phyloP scores from a whole-genome alignment of 495 filamentous ascomycete genomes.

The Bacidia rubella region DNA sequence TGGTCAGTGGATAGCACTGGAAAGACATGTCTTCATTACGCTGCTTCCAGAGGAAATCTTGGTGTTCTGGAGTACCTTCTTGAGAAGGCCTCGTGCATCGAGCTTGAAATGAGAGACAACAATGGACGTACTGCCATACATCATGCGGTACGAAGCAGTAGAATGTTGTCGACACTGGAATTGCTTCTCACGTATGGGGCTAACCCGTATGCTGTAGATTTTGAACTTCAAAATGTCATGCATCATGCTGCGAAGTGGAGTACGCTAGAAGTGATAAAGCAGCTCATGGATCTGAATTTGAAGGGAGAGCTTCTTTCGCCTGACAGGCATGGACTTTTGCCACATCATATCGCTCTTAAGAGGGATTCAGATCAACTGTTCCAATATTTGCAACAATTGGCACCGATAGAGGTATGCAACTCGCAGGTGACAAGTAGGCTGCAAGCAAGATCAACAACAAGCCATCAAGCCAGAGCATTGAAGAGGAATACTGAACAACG shows the following conservation, averaged over 20 bases:
- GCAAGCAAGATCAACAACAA: no score
- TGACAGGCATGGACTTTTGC: background rate
- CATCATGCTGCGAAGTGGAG: background rate
- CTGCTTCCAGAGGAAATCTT: conserved; percentile 9
- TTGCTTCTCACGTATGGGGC: background rate
- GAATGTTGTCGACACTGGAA: conserved; percentile 4
- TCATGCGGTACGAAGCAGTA: conserved; percentile 10
- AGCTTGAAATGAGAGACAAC: conserved; percentile 9
- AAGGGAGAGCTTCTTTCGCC: background rate
- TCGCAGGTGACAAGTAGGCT: no score
- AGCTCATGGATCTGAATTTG: background rate
- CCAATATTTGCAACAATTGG: no score
- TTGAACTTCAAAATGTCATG: conserved; percentile 7
- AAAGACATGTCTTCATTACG: conserved; percentile 10
- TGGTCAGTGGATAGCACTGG: conserved; percentile 6
- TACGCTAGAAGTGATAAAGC: background rate
- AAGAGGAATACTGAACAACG: no score
- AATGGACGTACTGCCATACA: conserved; percentile 5
- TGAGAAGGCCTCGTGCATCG: background rate
- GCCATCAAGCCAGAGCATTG: no score
- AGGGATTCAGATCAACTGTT: no score
- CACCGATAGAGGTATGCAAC: no score
- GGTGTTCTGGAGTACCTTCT: conserved; percentile 9
- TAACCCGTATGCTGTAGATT: background rate
- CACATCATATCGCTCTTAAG: no score